phyloP scores from a whole-genome alignment of 371 early-diverging fungal species.

The Rhizopus microsporus region DNA sequence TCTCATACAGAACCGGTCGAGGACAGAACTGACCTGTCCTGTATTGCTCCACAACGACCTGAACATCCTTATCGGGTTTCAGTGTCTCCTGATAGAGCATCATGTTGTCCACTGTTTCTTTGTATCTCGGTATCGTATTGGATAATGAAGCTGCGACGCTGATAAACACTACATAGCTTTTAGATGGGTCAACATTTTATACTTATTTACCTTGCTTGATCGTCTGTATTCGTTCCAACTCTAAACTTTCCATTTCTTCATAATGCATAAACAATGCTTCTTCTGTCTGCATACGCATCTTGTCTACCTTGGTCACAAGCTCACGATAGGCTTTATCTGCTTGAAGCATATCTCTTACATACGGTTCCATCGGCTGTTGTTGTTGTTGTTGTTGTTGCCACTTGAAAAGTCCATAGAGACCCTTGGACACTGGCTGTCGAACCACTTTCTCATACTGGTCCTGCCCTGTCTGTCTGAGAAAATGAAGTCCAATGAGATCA shows the following conservation, averaged over 20 bases:
- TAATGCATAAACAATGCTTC: constrained; percentile 61
- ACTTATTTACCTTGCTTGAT: constrained; percentile 52
- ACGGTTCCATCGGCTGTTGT: constrained; percentile 2
- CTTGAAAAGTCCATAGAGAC: too few species aligned
- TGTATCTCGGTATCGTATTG: constrained; percentile 56
- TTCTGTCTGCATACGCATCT: constrained; percentile 62
- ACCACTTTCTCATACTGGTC: neutral
- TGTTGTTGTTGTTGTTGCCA: constrained; percentile 4
- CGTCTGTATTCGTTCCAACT: constrained; percentile 59
- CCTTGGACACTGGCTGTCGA: too few species aligned
- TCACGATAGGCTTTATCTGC: constrained; percentile 61
- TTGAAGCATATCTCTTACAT: constrained; percentile 40
- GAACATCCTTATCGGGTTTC: constrained; percentile 66
- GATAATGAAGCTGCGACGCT: constrained; percentile 66
- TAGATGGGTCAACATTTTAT: constrained; percentile 4
- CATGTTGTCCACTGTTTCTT: constrained; percentile 61
- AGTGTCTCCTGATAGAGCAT: constrained; percentile 70
- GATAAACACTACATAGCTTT: constrained; percentile 49
- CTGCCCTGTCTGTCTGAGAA: neutral
- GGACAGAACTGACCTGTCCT: constrained; percentile 70
- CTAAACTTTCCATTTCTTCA: constrained; percentile 59
- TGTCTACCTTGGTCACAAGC: constrained; percentile 59
- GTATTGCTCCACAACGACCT: constrained; percentile 68
- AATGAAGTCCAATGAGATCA: constrained; percentile 3
- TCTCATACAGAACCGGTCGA: constrained; percentile 61